Evolutionary conservation across 1,139 yeast species (phyloP).

Genomic region (Protomyces inouyei): DNA sequence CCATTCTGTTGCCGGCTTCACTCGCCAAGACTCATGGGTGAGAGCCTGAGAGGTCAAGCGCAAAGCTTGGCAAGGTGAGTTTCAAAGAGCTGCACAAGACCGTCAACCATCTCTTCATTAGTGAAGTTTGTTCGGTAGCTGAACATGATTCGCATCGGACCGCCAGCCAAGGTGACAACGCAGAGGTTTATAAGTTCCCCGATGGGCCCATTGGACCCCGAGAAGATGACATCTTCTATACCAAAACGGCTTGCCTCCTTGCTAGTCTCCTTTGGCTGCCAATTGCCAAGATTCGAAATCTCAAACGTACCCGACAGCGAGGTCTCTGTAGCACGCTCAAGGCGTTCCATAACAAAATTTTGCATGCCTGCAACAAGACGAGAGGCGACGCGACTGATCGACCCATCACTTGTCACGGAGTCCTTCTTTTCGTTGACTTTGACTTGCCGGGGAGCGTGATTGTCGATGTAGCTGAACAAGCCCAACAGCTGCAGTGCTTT

Average conservation of each 20-base stretch:
- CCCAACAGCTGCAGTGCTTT: constrained; percentile 1
- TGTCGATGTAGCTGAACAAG: neutral
- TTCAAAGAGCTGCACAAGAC: no score
- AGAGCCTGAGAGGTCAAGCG: no score
- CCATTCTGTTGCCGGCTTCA: no score
- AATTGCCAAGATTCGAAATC: constrained; percentile 14
- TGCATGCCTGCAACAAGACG: constrained; percentile 8
- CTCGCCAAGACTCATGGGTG: no score
- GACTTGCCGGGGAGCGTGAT: neutral
- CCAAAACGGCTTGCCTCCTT: neutral
- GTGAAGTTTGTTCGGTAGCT: constrained; percentile 3
- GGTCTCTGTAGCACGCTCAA: neutral
- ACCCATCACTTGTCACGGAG: neutral
- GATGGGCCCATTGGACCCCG: constrained; percentile 11
- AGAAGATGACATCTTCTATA: constrained; percentile 5
- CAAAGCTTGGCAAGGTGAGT: no score
- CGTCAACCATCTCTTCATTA: neutral
- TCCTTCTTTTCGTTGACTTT: neutral
- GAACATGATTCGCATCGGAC: constrained; percentile 10
- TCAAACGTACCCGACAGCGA: constrained; percentile 9
- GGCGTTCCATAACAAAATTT: neutral
- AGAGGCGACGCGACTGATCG: neutral
- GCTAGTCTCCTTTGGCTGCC: neutral
- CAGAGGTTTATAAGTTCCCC: constrained; percentile 14
- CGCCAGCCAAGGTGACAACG: constrained; percentile 14